Evolutionary conservation across 2,329 filamentous ascomycete species (phyloP), one percentile per base, ranked within the genome.

Genomic region (Trichoderma polysporum): DNA sequence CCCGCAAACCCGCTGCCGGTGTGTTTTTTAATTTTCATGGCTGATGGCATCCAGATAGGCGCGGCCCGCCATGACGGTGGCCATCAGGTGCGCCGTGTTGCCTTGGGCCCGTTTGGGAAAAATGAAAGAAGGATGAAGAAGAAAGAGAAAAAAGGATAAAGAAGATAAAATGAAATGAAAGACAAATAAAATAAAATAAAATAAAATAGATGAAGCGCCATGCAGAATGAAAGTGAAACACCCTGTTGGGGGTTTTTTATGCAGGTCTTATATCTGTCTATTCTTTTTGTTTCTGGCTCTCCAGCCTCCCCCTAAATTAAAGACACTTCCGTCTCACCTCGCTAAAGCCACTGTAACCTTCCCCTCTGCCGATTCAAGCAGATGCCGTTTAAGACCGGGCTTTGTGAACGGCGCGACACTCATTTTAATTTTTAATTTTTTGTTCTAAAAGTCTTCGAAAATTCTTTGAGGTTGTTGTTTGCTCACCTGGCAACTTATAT

Each of bases 1-100:
- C 63, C 19, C 17, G 15, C 60, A 29, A 66, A 33, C 37, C 53
- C 53, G 60, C 31, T 35, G 33, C 59, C 29, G 68, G 37, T 49
- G 27, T 39, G 27, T 49, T 31, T 63, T 49, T 61, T 50, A 67
- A 63, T 63, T 49, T 6, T 29, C 25, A 15, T 47, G 61, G 61
- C 58, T 58, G 56, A 62, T 67, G 66, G 59, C 65, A 64, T 31
- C 53, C 60, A 70, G 68, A 69, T 70, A 68, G 66, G 69, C 69
- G 69, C 69, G 69, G 68, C 45, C 68, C 69, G 69, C 58, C 53
- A 22, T 17, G 39, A 45, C 47, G 37, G 49, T 63, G 58, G 52
- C 41, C 62, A 50, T 58, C 39, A 31, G 41, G 15, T 57, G 61
- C 61, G 37, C 61, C 61, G 61, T 64, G 61, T 56, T 27, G 9